These are phyloP conservation scores for Ascobolus immersus DNA, from an alignment of 495 filamentous ascomycete species.

Conservation along the genomic window DNA sequence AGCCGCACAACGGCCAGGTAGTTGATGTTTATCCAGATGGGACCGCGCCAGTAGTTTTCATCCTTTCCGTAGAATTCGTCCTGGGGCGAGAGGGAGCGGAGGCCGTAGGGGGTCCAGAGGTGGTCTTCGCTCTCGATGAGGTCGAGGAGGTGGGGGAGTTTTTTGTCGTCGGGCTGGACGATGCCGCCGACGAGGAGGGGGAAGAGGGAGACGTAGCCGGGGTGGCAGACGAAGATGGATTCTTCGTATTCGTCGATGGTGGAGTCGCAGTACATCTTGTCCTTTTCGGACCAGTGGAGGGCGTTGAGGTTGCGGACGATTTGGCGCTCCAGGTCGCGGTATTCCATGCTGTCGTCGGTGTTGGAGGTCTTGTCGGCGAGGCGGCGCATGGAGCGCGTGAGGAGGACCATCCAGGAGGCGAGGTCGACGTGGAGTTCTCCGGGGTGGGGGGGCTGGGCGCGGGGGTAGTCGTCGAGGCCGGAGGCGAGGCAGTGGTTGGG, in stretches of 20 bases:
- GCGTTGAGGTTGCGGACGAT: conserved; percentile 78
- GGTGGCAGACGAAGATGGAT: conserved; percentile 70
- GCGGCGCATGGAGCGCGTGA: conserved; percentile 54
- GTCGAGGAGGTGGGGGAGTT: conserved; percentile 47
- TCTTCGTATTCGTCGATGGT: conserved; percentile 93
- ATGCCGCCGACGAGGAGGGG: conserved; percentile 67
- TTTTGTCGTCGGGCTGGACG: conserved; percentile 41
- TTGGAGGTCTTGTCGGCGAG: conserved; percentile 49
- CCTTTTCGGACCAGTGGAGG: conserved; percentile 65
- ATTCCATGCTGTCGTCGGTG: conserved; percentile 45
- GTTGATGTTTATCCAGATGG: conserved; percentile 95
- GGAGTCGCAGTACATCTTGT: conserved; percentile 72
- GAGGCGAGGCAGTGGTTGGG: conserved; percentile 69
- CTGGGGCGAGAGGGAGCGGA: conserved; percentile 65
- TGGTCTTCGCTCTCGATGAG: conserved; percentile 58
- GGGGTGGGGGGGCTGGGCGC: conserved; percentile 85
- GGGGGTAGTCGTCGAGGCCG: conserved; percentile 85
- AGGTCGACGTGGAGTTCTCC: conserved; percentile 91
- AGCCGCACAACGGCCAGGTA: conserved; percentile 64
- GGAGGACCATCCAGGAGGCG: conserved; percentile 89
- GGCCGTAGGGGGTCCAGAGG: conserved; percentile 62
- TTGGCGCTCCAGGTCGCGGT: conserved; percentile 44
- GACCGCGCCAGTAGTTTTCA: conserved; percentile 94
- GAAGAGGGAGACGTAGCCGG: conserved; percentile 85
- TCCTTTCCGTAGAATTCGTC: conserved; percentile 63